Percentiles rank a stretch among this genome's conserved stretches.
These are phyloP conservation scores for Blastomyces percursus DNA, from an alignment of 2,329 filamentous ascomycete genomes.

Conservation along the genomic window DNA sequence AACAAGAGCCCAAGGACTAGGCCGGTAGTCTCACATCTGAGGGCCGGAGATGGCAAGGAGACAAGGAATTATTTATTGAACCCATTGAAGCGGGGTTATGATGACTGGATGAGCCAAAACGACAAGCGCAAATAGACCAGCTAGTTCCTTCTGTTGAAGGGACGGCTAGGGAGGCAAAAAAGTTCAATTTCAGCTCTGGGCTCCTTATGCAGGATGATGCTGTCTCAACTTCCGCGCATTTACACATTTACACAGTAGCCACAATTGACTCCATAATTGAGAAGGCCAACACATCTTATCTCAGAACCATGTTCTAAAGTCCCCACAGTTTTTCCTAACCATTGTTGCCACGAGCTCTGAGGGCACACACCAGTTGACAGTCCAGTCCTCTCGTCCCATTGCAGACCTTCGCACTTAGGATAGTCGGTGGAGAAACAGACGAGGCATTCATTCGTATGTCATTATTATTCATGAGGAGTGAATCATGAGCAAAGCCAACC, in stretches of 20 bases:
- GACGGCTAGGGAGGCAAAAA: no score
- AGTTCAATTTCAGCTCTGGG: no score
- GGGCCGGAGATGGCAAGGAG: not conserved
- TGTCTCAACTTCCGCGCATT: not conserved
- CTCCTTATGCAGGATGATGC: not conserved
- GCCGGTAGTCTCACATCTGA: not conserved
- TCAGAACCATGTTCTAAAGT: not conserved
- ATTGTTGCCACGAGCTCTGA: not conserved
- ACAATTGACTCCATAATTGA: constrained; percentile 1
- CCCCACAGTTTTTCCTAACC: not conserved
- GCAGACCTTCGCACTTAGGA: not conserved
- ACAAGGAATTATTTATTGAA: not conserved
- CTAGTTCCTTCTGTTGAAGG: not conserved
- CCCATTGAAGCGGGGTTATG: not conserved
- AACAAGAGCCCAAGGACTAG: not conserved
- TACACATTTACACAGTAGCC: not conserved
- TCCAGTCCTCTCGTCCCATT: not conserved
- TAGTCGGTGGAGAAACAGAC: not conserved
- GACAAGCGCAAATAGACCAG: not conserved
- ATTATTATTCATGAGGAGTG: not conserved
- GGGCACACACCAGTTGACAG: not conserved
- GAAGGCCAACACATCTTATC: not conserved
- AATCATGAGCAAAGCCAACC: not conserved
- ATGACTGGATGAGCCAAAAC: not conserved
- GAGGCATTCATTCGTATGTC: not conserved